phyloP scores from a whole-genome alignment of 2,329 filamentous ascomycete genomes.

The Colletotrichum cuscutae region DNA sequence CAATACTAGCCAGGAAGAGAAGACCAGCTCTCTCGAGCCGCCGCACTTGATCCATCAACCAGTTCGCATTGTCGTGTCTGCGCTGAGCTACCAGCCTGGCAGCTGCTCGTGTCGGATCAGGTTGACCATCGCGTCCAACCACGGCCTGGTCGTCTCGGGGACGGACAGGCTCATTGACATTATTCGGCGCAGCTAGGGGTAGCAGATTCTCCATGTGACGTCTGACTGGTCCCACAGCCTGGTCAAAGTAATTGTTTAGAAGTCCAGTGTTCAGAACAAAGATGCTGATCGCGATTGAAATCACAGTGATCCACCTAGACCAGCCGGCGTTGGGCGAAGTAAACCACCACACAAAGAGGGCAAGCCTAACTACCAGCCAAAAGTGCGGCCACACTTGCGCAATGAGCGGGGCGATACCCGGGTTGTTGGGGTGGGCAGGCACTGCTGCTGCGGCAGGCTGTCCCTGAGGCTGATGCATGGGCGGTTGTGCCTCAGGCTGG shows the following conservation, averaged over 20 bases:
- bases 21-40: constrained; percentile 69
- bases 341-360: constrained; percentile 73
- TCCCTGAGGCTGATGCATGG: constrained; percentile 41
- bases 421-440: constrained; percentile 51
- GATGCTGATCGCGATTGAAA: constrained; percentile 62
- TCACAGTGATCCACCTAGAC: constrained; percentile 67
- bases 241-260: constrained; percentile 64
- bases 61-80: constrained; percentile 55
- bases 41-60: constrained; percentile 62
- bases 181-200: constrained; percentile 57
- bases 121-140: constrained; percentile 41
- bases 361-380: constrained; percentile 69
- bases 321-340: constrained; percentile 67
- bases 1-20: constrained; percentile 73
- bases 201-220: constrained; percentile 70
- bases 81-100: constrained; percentile 63
- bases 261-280: constrained; percentile 70
- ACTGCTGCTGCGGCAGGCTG: constrained; percentile 41
- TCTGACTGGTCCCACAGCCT: constrained; percentile 66
- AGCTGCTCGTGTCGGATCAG: constrained; percentile 62
- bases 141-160: constrained; percentile 8
- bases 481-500: constrained; percentile 41
- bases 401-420: constrained; percentile 49
- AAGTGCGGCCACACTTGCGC: constrained; percentile 67
- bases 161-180: constrained; percentile 37